These are phyloP conservation scores for Ampelomyces quisqualis DNA, from an alignment of 2,329 filamentous ascomycete species.

Conservation along the genomic window DNA sequence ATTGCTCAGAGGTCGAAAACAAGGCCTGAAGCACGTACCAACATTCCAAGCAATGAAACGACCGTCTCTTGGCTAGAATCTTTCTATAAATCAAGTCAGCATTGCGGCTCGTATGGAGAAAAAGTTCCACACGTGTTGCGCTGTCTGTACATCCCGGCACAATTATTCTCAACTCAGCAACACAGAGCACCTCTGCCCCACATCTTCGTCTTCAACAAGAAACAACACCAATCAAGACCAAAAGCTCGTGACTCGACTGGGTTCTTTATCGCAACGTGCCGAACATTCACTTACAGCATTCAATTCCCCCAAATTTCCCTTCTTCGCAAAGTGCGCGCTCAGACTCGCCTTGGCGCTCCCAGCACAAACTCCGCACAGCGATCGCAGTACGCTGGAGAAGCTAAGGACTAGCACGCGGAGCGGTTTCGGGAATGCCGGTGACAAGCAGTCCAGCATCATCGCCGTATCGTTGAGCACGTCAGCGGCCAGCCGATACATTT, in stretches of 20 bases:
- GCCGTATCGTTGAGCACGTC: slow-evolving; percentile 87
- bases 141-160: not conserved
- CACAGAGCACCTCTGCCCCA: slow-evolving; percentile 6
- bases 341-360: slow-evolving; percentile 88
- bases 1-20: not conserved
- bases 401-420: slow-evolving; percentile 60
- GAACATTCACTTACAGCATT: slow-evolving; percentile 65
- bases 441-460: slow-evolving; percentile 82
- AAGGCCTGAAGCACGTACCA: slow-evolving; percentile 51
- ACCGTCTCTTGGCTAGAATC: slow-evolving; percentile 95
- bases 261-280: not conserved
- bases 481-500: slow-evolving; percentile 81
- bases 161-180: slow-evolving; percentile 19
- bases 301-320: slow-evolving; percentile 85
- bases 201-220: slow-evolving; percentile 14
- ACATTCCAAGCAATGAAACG: slow-evolving; percentile 83
- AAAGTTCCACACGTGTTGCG: slow-evolving; percentile 15
- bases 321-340: slow-evolving; percentile 85
- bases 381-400: slow-evolving; percentile 61
- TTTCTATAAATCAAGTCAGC: slow-evolving; percentile 53
- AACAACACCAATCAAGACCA: slow-evolving; percentile 7
- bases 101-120: slow-evolving; percentile 14
- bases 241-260: not conserved
- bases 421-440: slow-evolving; percentile 67
- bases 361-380: slow-evolving; percentile 84